phyloP scores from a whole-genome alignment of 176 grass and related monocot genomes.

The Tillandsia leiboldiana region DNA sequence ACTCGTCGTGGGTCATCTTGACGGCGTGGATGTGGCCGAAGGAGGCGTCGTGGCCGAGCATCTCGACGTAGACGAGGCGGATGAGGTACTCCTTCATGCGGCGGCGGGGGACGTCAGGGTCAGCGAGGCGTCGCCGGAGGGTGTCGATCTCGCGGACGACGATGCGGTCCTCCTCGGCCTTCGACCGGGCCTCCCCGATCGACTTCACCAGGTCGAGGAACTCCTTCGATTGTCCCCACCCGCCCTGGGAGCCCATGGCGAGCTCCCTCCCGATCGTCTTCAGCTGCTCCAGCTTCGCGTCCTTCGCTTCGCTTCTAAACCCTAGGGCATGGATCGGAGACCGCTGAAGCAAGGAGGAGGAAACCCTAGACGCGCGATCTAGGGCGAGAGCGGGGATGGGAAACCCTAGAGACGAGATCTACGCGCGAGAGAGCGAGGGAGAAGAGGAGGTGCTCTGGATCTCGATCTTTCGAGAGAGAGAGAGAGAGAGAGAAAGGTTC shows the following conservation, averaged over 20 bases:
- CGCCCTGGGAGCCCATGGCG: slow-evolving; percentile 86
- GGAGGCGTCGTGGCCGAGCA: slow-evolving; percentile 97
- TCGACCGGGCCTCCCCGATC: slow-evolving; percentile 96
- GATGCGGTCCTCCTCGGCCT: slow-evolving; percentile 99
- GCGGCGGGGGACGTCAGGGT: slow-evolving; percentile 83
- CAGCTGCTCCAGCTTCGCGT: slow-evolving; percentile 63
- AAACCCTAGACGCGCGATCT: no score
- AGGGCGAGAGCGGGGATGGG: no score
- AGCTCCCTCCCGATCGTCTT: slow-evolving; percentile 94
- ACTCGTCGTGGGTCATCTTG: slow-evolving; percentile 99
- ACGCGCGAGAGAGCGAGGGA: no score
- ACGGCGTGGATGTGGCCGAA: slow-evolving; percentile 99
- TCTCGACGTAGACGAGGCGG: slow-evolving; percentile 96
- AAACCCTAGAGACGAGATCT: no score
- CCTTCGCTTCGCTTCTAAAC: no score
- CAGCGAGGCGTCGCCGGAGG: slow-evolving; percentile 78
- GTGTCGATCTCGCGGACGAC: slow-evolving; percentile 81
- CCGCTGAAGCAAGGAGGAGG: background rate
- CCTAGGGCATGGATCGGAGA: slow-evolving; percentile 25
- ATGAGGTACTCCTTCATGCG: slow-evolving; percentile 97
- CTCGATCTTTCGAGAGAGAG: no score
- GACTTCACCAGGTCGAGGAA: slow-evolving; percentile 99
- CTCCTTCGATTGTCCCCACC: slow-evolving; percentile 86
- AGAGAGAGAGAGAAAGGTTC: no score
- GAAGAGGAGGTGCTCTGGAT: no score